These are phyloP conservation scores for Lanmaoa rubissima DNA, from an alignment of 768 basidiomycete species.

Conservation along the genomic window DNA sequence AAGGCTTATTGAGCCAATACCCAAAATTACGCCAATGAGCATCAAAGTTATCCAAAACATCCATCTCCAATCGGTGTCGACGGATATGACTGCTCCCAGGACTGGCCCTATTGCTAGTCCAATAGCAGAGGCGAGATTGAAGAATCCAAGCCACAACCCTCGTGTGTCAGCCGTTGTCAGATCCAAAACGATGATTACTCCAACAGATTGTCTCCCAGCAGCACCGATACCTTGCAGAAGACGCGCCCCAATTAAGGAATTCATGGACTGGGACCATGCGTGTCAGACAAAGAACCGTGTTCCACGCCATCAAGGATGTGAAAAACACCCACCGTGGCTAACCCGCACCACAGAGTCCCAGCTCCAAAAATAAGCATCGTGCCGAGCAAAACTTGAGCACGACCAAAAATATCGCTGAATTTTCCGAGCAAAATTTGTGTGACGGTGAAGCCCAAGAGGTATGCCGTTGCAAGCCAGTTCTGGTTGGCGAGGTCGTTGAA, in stretches of 20 bases:
- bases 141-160: slow-evolving; percentile 36
- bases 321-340: slow-evolving; percentile 27
- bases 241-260: slow-evolving; percentile 33
- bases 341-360: slow-evolving; percentile 34
- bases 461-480: slow-evolving; percentile 36
- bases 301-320: neutral
- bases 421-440: slow-evolving; percentile 35
- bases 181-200: slow-evolving; percentile 36
- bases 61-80: slow-evolving; percentile 46
- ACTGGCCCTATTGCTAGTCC: slow-evolving; percentile 48
- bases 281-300: slow-evolving; percentile 5
- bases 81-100: slow-evolving; percentile 44
- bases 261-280: slow-evolving; percentile 29
- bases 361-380: slow-evolving; percentile 36
- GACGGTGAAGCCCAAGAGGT: slow-evolving; percentile 37
- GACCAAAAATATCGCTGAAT: slow-evolving; percentile 37
- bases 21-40: slow-evolving; percentile 32
- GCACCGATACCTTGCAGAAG: slow-evolving; percentile 38
- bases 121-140: slow-evolving; percentile 37
- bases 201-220: slow-evolving; percentile 37
- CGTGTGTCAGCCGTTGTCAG: slow-evolving; percentile 37
- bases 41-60: slow-evolving; percentile 43
- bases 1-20: slow-evolving; percentile 26
- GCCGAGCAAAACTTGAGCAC: slow-evolving; percentile 33
- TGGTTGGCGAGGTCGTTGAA: slow-evolving; percentile 32